Conservation (phyloP, 805 yeast species). For the Monosporozyma unispora region DNA sequence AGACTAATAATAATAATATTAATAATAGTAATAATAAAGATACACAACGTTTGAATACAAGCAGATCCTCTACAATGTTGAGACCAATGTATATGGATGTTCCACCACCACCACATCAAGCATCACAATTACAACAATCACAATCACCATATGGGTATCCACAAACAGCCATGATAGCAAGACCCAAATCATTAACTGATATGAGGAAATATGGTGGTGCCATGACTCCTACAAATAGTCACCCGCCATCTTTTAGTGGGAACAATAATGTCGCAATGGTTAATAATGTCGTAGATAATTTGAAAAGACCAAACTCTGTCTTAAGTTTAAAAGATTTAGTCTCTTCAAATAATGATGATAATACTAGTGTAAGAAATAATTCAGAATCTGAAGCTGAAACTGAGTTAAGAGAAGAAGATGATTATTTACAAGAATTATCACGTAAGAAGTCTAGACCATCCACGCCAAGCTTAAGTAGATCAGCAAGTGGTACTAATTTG, state of each 20-base stretch:
- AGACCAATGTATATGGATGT: slow-evolving; percentile 17
- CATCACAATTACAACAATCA: background rate
- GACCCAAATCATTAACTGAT: slow-evolving; percentile 23
- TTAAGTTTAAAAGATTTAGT: slow-evolving; percentile 16
- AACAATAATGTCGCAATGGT: background rate
- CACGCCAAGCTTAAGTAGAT: slow-evolving; percentile 24
- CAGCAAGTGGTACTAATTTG: slow-evolving; percentile 17
- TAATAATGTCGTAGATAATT: background rate
- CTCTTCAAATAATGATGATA: slow-evolving; percentile 14
- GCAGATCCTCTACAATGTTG: slow-evolving; percentile 1
- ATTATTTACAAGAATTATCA: slow-evolving; percentile 14
- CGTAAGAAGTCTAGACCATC: slow-evolving; percentile 24
- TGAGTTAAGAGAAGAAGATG: slow-evolving; percentile 11
- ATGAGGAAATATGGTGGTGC: slow-evolving; percentile 1
- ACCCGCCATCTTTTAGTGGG: background rate
- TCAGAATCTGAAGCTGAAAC: background rate
- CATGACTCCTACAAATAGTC: background rate
- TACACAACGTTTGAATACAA: slow-evolving; percentile 5
- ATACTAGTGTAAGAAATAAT: slow-evolving; percentile 1
- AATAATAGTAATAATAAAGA: background rate
- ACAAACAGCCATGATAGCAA: slow-evolving; percentile 8
- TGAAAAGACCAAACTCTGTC: slow-evolving; percentile 21
- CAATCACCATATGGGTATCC: background rate
- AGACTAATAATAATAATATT: background rate
- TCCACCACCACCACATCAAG: slow-evolving; percentile 6